Evolutionary conservation across 1,139 yeast genomes (phyloP), one percentile per base, ranked within the genome.

Genomic region (Candida sanyaensis): DNA sequence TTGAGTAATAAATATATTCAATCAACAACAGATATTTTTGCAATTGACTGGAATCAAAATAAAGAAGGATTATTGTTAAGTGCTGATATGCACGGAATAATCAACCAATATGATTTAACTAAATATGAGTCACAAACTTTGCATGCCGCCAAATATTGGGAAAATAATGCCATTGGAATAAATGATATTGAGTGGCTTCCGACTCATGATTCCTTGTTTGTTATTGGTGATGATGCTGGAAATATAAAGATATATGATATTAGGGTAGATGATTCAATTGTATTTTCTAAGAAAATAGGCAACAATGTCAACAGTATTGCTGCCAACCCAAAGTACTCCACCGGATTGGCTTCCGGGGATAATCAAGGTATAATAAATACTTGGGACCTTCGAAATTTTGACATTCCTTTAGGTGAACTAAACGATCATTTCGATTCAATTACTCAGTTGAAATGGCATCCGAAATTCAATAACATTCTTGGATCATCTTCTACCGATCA

Each of bases 371-470:
- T 50, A 0, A 63, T 89, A 1, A 73, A 73, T 43, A 59, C 88
- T 6, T 86, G 92, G 87, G 98, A 92, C 63, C 57, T 88, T 11
- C 74, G 98, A 56, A 62, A 66, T 23, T 53, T 77, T 13, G 38
- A 52, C 63, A 26, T 58, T 66, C 23, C 53, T 2, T 38, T 49
- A 30, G 37, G 51, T 11, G 47, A 54, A 30, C 46, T 54, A 26
- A 53, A 64, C 5, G 84, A 83, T 24, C 96, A 88, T 53, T 58
- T 70, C 0, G 86, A 78, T 23, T 72, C 88, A 1, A 76, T 91
- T 7, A 86, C 96, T 0, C 75, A 83, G 27, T 64, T 90, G 10
- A 82, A 86, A 58, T 93, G 97, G 96, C 89, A 89, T 52, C 93
- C 93, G 0, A 73, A 69, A 36, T 65, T 67, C 39, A 78, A 78